phyloP scores from a whole-genome alignment of 345 rosid species.

The Nasturtium officinale region DNA sequence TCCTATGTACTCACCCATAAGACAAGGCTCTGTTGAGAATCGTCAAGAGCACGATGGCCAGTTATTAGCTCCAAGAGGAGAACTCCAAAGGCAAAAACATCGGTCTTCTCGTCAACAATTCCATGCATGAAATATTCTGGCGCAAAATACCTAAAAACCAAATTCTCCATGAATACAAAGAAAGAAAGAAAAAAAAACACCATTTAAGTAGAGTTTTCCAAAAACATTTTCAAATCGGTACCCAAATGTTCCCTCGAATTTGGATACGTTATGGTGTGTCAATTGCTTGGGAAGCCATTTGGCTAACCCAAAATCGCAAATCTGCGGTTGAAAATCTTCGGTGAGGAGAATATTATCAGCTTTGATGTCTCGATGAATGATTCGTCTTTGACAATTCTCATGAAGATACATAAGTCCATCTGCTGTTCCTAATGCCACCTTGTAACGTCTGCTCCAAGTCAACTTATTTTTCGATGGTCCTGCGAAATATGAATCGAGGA shows the following conservation, averaged over 20 bases:
- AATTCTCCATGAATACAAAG: not conserved
- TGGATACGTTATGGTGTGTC: constrained; percentile 84
- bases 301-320: constrained; percentile 92
- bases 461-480: constrained; percentile 55
- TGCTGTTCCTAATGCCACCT: constrained; percentile 81
- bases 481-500: constrained; percentile 5
- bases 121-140: constrained; percentile 97
- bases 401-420: constrained; percentile 90
- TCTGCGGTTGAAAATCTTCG: constrained; percentile 88
- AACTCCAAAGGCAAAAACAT: constrained; percentile 87
- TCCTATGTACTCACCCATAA: constrained; percentile 60
- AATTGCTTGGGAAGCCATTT: constrained; percentile 90
- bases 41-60: constrained; percentile 74
- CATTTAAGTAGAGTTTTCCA: not conserved
- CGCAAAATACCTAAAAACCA: constrained; percentile 72
- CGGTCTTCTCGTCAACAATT: constrained; percentile 91
- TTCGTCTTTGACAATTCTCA: constrained; percentile 73
- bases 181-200: not conserved
- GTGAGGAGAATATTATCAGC: constrained; percentile 91
- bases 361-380: constrained; percentile 96
- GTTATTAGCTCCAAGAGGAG: constrained; percentile 87
- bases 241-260: constrained; percentile 98
- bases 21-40: constrained; percentile 69
- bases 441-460: constrained; percentile 82
- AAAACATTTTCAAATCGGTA: constrained; percentile 24